phyloP scores from a whole-genome alignment of 176 grass and related monocot species.

The Rhynchospora pubera region DNA sequence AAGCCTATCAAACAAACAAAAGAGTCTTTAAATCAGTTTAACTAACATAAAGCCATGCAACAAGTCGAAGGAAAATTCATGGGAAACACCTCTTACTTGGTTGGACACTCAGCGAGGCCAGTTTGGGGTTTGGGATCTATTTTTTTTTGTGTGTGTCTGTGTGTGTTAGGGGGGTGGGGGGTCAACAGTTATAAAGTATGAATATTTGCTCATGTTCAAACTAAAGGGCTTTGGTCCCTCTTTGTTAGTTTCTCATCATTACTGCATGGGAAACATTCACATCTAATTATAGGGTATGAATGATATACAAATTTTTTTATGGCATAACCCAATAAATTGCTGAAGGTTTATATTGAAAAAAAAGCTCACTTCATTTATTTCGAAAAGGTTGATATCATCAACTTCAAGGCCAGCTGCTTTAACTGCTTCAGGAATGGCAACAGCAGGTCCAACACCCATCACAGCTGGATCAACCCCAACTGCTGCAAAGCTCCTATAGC shows the following conservation, averaged over 20 bases:
- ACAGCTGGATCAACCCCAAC: slow-evolving; percentile 96
- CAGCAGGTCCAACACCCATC: slow-evolving; percentile 94
- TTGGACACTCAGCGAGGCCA: neutral
- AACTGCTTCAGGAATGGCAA: slow-evolving; percentile 89
- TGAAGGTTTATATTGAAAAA: neutral
- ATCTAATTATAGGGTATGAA: neutral
- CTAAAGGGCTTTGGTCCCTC: neutral
- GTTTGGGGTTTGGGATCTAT: neutral
- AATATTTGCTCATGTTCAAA: neutral
- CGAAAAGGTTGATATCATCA: slow-evolving; percentile 67
- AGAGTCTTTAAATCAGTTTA: neutral
- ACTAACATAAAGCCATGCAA: neutral
- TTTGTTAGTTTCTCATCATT: neutral
- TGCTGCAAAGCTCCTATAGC: slow-evolving; percentile 72
- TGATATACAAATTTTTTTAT: neutral
- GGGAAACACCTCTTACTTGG: neutral
- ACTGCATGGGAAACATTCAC: neutral
- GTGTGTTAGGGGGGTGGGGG: no score
- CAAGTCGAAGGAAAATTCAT: neutral
- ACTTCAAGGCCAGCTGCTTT: slow-evolving; percentile 75
- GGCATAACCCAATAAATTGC: neutral
- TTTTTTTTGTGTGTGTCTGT: no score
- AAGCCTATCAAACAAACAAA: slow-evolving; percentile 44
- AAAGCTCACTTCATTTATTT: slow-evolving; percentile 87
- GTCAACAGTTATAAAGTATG: neutral